Evolutionary conservation across 2,329 filamentous ascomycete genomes (phyloP).

Genomic region (Xylariomycetidae sp.): DNA sequence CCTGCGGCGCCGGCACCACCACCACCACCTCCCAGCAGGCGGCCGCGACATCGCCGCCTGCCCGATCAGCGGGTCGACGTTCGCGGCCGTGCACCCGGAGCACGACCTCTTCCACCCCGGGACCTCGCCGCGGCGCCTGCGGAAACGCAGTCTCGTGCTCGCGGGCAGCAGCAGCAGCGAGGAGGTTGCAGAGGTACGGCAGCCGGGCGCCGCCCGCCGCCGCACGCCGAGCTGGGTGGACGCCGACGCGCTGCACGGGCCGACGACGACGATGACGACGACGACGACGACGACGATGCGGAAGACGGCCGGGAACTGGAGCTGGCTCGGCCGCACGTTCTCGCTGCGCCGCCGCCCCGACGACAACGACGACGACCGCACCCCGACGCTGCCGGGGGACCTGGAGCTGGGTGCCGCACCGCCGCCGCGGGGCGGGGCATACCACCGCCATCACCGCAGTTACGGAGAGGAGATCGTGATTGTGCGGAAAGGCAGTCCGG

Average conservation of each 20-base stretch:
- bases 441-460: too few species aligned
- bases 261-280: too few species aligned
- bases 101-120: background rate
- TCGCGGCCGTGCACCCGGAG: background rate
- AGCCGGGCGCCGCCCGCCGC: too few species aligned
- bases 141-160: too few species aligned
- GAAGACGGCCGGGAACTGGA: too few species aligned
- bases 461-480: too few species aligned
- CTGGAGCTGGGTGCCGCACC: background rate
- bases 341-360: constrained; percentile 21
- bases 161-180: too few species aligned
- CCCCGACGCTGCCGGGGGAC: constrained; percentile 26
- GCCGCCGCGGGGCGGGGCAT: too few species aligned
- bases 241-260: constrained; percentile 45
- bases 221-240: constrained; percentile 40
- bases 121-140: background rate
- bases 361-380: too few species aligned
- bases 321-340: constrained; percentile 13
- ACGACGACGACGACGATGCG: too few species aligned
- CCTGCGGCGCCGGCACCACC: constrained; percentile 13
- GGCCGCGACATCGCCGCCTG: background rate
- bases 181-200: too few species aligned
- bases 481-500: too few species aligned
- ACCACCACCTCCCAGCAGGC: background rate
- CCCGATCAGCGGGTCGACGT: background rate